A percentile compares a stretch with the other conserved stretches of the same genome.
phyloP scores from a whole-genome alignment of 2,329 filamentous ascomycete species.

The Fusarium nodosum region DNA sequence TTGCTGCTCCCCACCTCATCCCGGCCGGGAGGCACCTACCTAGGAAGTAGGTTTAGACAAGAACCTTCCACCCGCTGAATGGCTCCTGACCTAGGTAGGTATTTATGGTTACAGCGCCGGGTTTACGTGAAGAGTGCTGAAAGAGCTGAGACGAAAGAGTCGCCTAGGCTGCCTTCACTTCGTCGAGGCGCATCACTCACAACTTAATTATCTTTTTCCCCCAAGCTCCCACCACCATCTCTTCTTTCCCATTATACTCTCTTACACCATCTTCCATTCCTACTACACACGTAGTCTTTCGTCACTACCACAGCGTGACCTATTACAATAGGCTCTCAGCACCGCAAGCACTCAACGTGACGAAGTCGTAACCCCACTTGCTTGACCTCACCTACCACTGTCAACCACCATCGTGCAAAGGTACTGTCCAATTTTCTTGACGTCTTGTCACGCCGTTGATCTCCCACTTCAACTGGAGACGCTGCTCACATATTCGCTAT shows the following conservation, averaged over 20 bases:
- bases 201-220: conserved; percentile 13
- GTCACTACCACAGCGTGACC: not conserved
- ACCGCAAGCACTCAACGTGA: conserved; percentile 13
- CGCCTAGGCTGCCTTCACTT: conserved; percentile 25
- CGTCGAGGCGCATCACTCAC: conserved; percentile 41
- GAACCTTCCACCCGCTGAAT: not conserved
- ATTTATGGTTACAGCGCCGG: not conserved
- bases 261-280: not conserved
- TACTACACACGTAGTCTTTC: not conserved
- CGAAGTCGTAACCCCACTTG: conserved; percentile 31
- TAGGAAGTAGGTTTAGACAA: not conserved
- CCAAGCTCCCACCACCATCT: conserved; percentile 31
- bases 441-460: conserved; percentile 24
- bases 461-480: conserved; percentile 7
- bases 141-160: conserved; percentile 9
- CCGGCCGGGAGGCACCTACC: not conserved
- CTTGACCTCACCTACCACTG: conserved; percentile 11
- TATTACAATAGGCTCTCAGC: not conserved
- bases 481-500: conserved; percentile 30
- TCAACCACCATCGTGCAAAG: conserved; percentile 26
- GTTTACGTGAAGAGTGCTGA: conserved; percentile 6
- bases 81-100: not conserved
- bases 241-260: conserved; percentile 12
- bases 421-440: conserved; percentile 25
- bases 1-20: conserved; percentile 44